These are phyloP conservation scores for Coleophoma eucalyptorum DNA, from an alignment of 2,329 filamentous ascomycete species.

Conservation along the genomic window DNA sequence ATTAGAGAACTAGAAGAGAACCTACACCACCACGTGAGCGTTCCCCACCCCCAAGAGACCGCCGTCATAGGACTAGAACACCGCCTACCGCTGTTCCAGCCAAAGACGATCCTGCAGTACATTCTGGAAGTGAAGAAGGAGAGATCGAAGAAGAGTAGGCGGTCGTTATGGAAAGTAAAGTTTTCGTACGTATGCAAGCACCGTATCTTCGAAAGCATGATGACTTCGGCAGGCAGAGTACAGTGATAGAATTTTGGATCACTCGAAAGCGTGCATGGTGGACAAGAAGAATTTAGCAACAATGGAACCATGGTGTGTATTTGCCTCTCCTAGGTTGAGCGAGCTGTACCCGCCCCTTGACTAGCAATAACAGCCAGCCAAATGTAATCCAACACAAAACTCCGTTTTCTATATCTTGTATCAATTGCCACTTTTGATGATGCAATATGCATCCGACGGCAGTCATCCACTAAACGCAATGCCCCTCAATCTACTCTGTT, in stretches of 20 bases:
- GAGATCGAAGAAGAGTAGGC: slow-evolving; percentile 83
- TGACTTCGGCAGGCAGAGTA: slow-evolving; percentile 24
- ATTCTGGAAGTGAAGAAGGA: slow-evolving; percentile 90
- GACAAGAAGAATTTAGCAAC: no score
- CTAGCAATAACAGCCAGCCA: background rate
- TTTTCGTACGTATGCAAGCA: slow-evolving; percentile 30
- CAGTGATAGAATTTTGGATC: background rate
- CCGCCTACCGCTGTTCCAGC: slow-evolving; percentile 34
- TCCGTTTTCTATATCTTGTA: no score
- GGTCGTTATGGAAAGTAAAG: slow-evolving; percentile 3
- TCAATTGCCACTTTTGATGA: background rate
- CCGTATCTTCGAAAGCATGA: slow-evolving; percentile 22
- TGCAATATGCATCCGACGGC: slow-evolving; percentile 36
- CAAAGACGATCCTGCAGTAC: slow-evolving; percentile 40
- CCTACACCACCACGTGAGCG: slow-evolving; percentile 51
- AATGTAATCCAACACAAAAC: no score
- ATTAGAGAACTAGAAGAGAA: slow-evolving; percentile 55
- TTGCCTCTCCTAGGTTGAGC: slow-evolving; percentile 17
- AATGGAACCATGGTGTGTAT: slow-evolving; percentile 20
- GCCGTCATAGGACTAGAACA: slow-evolving; percentile 52
- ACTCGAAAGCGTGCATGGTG: no score
- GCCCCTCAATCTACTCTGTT: slow-evolving; percentile 40
- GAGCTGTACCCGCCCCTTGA: background rate
- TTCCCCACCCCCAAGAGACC: slow-evolving; percentile 52
- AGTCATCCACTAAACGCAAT: slow-evolving; percentile 61